Evolutionary conservation across 2,329 filamentous ascomycete species (phyloP), one percentile per base, ranked within the genome.

Genomic region (Colletotrichum tofieldiae): DNA sequence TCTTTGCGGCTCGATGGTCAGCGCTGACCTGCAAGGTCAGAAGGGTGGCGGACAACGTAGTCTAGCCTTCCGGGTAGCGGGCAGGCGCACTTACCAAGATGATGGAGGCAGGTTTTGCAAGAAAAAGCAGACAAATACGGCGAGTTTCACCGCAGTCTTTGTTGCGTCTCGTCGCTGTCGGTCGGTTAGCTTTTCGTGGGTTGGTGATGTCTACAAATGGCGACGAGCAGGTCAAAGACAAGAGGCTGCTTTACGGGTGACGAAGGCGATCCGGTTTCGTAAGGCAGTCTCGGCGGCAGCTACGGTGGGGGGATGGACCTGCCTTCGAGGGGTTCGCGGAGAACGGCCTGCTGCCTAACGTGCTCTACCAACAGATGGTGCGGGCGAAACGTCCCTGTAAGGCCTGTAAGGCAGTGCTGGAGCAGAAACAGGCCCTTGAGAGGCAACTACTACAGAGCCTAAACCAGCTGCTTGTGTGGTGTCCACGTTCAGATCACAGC

Each of bases 1-100:
- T 52, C 43, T n/a, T 66, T 23, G 26, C 41, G 37, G 59, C 41
- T 58, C n/a, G 35, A 29, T 32, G 43, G 67, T 58, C 54, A 66
- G 62, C 61, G n/a, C 29, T 29, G 43, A 37, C 59, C 61, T 43
- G 20, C 37, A 54, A 52, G 54, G 67, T 45, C 67, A 59, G 51
- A 60, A 47, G 54, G 67, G 54, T 59, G 54, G 67, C 52, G 37
- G 45, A 26, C 32, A 11, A 35, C 18, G 18, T 39, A 29, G 11
- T 43, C 18, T 12, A 55, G 26, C 61, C 49, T 55, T 55, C 61
- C 18, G 35, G 37, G 49, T 64, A 23, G 49, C 49, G 37, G 20
- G 37, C 35, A 32, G 26, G 26, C 26, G 23, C 9, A 29, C 49
- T 63, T 52, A 52, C 60, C 39, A 20, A 52, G 23, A 63, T 20